These are phyloP conservation scores for Ascochyta fabae DNA, from an alignment of 2,329 filamentous ascomycete genomes.

Conservation along the genomic window DNA sequence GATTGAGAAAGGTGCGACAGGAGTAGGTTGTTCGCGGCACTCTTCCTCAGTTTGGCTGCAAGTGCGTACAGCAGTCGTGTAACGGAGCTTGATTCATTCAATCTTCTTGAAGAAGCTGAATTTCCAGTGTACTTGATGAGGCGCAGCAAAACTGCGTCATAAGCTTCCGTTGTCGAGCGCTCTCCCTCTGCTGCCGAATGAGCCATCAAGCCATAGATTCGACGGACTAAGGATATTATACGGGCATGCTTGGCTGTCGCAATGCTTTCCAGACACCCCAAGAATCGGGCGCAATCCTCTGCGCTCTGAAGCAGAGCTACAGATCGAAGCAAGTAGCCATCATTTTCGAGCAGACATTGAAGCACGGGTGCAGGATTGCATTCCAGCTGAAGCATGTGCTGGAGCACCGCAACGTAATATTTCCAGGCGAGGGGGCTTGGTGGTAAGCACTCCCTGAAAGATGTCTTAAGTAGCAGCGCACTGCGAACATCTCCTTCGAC, in stretches of 20 bases:
- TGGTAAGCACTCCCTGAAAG: conserved; percentile 1
- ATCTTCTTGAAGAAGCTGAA: neutral
- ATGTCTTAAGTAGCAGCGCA: neutral
- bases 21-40: neutral
- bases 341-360: neutral
- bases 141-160: conserved; percentile 6
- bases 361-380: conserved; percentile 1
- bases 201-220: neutral
- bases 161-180: conserved; percentile 1
- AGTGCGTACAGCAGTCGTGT: neutral
- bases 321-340: neutral
- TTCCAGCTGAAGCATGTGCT: neutral
- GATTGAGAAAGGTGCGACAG: neutral
- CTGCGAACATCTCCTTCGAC: neutral
- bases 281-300: neutral
- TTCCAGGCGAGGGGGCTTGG: conserved; percentile 1
- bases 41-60: conserved; percentile 2
- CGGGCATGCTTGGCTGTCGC: neutral
- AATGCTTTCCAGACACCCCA: neutral
- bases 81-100: neutral
- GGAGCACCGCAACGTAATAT: conserved; percentile 6
- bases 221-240: neutral
- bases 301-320: neutral
- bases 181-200: neutral
- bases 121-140: neutral